Evolutionary conservation across 2,329 filamentous ascomycete genomes (phyloP), one percentile per base, ranked within the genome.

Genomic region (Cladosporium sp.): DNA sequence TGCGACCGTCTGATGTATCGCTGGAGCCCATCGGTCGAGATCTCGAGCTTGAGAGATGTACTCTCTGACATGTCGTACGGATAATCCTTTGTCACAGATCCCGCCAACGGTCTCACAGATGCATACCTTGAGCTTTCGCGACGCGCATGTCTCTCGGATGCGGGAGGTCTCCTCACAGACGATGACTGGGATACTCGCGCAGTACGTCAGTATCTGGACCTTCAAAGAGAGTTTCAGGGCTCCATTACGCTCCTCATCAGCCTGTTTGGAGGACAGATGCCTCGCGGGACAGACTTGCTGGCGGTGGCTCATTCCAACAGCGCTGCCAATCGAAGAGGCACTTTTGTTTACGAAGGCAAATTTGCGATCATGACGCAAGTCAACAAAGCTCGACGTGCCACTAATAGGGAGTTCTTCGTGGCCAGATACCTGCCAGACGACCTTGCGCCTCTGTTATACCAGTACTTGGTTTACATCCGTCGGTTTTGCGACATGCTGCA

Each of bases 391-490:
- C 7, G 53, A 30, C 32, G 18, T 23, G 32, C 53, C 6, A 57
- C 16, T n/a, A 60, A 32, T n/a, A 36, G 21, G 48, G 63, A 65
- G 48, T 53, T 65, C 23, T 65, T 60, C 48, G 58, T 34, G 46
- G 65, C n/a, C 58, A 64, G 53, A 51, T 66, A 23, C 54, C 49
- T 25, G 28, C n/a, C n/a, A n/a, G 53, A 30, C 60, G 59, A 53
- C 30, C 51, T 51, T 16, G 23, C 32, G n/a, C 60, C 25, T 54
- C 54, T 21, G 49, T 26, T 23, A 61, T 16, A 28, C 28, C 28
- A 28, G 34, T 66, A 64, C 28, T 60, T 63, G 16, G 51, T 64
- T 30, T 59, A 64, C 48, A 57, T 66, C 23, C 65, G 60, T n/a
- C 60, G 60, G 6, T 25, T 65, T n/a, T 25, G 14, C 16, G 30